These are phyloP conservation scores for Globisporangium yorkense DNA, from an alignment of 352 stramenopile genomes.

Conservation along the genomic window DNA sequence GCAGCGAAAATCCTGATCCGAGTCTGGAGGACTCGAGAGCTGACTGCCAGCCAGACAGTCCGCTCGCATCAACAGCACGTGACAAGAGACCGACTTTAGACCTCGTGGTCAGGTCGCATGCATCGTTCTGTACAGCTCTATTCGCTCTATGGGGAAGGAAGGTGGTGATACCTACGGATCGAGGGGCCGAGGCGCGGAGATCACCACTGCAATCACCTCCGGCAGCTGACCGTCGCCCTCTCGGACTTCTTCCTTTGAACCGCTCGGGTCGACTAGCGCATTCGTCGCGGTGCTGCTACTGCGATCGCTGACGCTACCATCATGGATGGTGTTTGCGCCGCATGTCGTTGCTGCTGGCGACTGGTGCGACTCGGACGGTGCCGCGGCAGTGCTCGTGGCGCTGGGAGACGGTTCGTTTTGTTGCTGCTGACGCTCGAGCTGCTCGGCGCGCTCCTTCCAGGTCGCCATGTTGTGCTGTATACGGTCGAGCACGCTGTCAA, in stretches of 20 bases:
- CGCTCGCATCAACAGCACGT: no score
- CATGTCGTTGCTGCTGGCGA: no score
- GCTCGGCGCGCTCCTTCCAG: conserved; percentile 28
- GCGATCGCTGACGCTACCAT: neutral
- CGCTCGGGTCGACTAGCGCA: neutral
- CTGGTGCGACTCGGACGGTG: neutral
- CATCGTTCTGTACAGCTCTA: no score
- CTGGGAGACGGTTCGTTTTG: neutral
- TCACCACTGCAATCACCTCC: neutral
- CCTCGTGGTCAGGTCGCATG: no score
- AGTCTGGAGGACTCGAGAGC: neutral
- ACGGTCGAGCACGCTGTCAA: conserved; percentile 40
- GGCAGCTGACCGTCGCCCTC: neutral
- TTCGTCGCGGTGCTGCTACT: neutral
- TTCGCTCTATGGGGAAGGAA: no score
- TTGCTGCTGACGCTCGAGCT: conserved; percentile 7
- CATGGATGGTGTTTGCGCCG: neutral
- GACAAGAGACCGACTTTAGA: no score
- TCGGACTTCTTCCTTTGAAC: neutral
- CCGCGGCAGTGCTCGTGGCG: neutral
- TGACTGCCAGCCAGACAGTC: no score
- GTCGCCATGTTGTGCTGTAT: conserved; percentile 41
- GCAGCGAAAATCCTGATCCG: neutral
- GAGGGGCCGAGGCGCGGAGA: neutral
- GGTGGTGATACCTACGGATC: neutral